Conservation (phyloP, 352 stramenopile genomes). For the Labyrinthula sp. region DNA sequence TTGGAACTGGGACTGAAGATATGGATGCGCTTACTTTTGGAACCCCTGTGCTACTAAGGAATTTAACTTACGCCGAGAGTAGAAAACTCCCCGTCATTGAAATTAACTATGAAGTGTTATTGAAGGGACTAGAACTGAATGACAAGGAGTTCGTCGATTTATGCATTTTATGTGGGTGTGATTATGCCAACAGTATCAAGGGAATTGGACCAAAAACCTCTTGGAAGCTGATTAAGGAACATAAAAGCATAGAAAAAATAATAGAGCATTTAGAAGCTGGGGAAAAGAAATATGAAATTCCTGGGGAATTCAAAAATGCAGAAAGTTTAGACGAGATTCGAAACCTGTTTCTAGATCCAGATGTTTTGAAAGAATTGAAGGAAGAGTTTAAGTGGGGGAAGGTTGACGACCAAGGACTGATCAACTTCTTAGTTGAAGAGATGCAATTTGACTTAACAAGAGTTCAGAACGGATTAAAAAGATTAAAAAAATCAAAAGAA, state of each 20-base stretch:
- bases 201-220: slow-evolving; percentile 92
- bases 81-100: slow-evolving; percentile 70
- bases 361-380: slow-evolving; percentile 42
- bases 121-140: slow-evolving; percentile 72
- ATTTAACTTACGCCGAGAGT: slow-evolving; percentile 55
- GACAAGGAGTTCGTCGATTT: slow-evolving; percentile 85
- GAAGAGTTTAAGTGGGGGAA: slow-evolving; percentile 77
- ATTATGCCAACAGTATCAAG: slow-evolving; percentile 86
- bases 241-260: slow-evolving; percentile 80
- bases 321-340: slow-evolving; percentile 41
- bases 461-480: slow-evolving; percentile 70
- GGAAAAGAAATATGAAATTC: slow-evolving; percentile 38
- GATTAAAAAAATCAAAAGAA: slow-evolving; percentile 79
- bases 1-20: slow-evolving; percentile 85
- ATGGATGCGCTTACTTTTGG: slow-evolving; percentile 96
- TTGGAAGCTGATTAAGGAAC: slow-evolving; percentile 79
- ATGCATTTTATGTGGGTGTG: slow-evolving; percentile 92
- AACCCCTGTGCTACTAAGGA: slow-evolving; percentile 76
- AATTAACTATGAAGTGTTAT: slow-evolving; percentile 50
- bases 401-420: slow-evolving; percentile 58
- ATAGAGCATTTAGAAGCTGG: slow-evolving; percentile 63
- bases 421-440: slow-evolving; percentile 75
- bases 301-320: slow-evolving; percentile 4
- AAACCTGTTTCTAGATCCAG: slow-evolving; percentile 64
- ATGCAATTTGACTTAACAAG: slow-evolving; percentile 81